These are phyloP conservation scores for Purpureocillium lavendulum DNA, from an alignment of 2,329 filamentous ascomycete genomes.

Conservation along the genomic window DNA sequence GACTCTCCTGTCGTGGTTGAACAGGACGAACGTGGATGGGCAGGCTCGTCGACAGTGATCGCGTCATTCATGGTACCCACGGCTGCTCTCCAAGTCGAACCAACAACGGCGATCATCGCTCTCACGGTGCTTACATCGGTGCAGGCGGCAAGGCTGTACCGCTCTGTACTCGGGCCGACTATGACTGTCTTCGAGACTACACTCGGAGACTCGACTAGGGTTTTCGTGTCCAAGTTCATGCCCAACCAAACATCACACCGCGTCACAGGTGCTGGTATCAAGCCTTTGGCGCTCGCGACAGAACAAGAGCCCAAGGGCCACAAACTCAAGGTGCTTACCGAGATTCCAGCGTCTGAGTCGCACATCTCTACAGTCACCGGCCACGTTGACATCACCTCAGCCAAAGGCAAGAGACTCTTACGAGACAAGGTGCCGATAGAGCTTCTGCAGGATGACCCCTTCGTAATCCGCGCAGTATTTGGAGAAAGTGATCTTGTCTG, in stretches of 20 bases:
- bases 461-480: conserved; percentile 31
- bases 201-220: conserved; percentile 16
- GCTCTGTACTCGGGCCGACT: conserved; percentile 13
- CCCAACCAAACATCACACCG: conserved; percentile 24
- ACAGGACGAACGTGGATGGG: conserved; percentile 27
- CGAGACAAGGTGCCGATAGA: conserved; percentile 26
- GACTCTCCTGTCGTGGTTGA: conserved; percentile 25
- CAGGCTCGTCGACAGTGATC: conserved; percentile 27
- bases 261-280: conserved; percentile 13
- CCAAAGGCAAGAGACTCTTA: conserved; percentile 26
- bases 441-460: conserved; percentile 28
- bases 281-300: conserved; percentile 10
- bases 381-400: conserved; percentile 27
- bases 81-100: conserved; percentile 22
- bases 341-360: conserved; percentile 18
- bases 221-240: conserved; percentile 27
- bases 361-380: conserved; percentile 27
- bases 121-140: conserved; percentile 19
- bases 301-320: conserved; percentile 11
- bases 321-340: conserved; percentile 17
- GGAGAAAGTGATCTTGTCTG: conserved; percentile 19
- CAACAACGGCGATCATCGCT: conserved; percentile 19
- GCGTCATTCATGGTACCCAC: conserved; percentile 32
- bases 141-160: conserved; percentile 15
- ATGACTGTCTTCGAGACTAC: conserved; percentile 23